Evolutionary conservation across 495 filamentous ascomycete species (phyloP), one percentile per base, ranked within the genome.

Genomic region (Cercophora samala): DNA sequence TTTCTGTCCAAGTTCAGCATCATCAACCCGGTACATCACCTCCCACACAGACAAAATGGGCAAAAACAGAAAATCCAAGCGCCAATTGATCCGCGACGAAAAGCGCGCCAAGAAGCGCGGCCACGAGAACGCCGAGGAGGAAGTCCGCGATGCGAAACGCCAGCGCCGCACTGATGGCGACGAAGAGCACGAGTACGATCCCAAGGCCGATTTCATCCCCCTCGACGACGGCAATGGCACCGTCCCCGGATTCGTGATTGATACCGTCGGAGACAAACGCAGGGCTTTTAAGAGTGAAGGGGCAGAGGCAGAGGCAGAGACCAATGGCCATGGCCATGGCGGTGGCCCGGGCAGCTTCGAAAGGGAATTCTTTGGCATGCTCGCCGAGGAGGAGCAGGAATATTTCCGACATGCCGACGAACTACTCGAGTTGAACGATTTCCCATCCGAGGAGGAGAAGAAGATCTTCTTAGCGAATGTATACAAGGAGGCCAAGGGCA

Each of bases 351-450:
- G 70, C 9, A 70, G 69, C 59, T 78, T 76, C 64, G 80, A 84
- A 58, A 76, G 75, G 63, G 82, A 84, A 68, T 99, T 97, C 81
- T 97, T 92, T 73, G 95, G 95, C 71, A 85, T 97, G 80, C 86
- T 99, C 13, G 90, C 90, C 72, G 87, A 92, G 65, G 84, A 93
- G 66, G 96, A 99, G 78, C 90, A 94, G 69, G 93, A 97, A 75
- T 97, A 97, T 81, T 99, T 98, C 78, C 90, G 89, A 69, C 86
- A 85, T 52, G 93, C 93, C 66, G 91, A 93, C 78, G 89, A 96
- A 71, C 82, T 96, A 77, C 87, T 99, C 53, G 93, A 97, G 77
- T 75, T 89, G 65, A 93, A 97, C 78, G 86, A 91, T 72, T 98
- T 98, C 77, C 83, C 81, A 24, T 87, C 88, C 51, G 78, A 83